A percentile compares a stretch with the other conserved stretches of the same genome.
Evolutionary conservation across 2,329 filamentous ascomycete genomes (phyloP).

Genomic region (Fusarium chlamydosporum): DNA sequence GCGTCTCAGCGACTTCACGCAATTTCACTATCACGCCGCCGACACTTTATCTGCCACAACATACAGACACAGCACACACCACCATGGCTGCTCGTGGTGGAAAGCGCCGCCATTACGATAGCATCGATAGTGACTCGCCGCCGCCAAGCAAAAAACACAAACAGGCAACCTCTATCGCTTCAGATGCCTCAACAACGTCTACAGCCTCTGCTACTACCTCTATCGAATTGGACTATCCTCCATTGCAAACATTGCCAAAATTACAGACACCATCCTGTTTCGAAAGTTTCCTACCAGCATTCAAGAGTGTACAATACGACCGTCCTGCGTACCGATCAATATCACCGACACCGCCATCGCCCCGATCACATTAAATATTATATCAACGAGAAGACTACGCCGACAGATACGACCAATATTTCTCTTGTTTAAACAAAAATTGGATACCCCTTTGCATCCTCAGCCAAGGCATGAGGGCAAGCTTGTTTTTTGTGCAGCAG

Average conservation of each 20-base stretch:
- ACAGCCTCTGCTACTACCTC: conserved; percentile 32
- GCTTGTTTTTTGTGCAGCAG: conserved; percentile 22
- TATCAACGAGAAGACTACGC: conserved; percentile 5
- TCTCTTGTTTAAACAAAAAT: conserved; percentile 27
- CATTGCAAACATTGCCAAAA: conserved; percentile 17
- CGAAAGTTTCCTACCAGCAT: conserved; percentile 41
- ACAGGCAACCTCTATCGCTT: conserved; percentile 47
- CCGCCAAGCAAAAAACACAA: conserved; percentile 49
- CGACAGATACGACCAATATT: conserved; percentile 25
- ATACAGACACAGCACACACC: conserved; percentile 19
- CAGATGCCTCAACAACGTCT: conserved; percentile 44
- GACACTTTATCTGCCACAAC: conserved; percentile 27
- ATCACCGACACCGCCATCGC: conserved; percentile 48
- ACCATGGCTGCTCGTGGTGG: conserved; percentile 43
- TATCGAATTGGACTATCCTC: conserved; percentile 34
- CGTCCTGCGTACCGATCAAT: conserved; percentile 39
- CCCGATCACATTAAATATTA: conserved; percentile 43
- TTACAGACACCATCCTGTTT: conserved; percentile 36
- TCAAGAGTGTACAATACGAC: conserved; percentile 46
- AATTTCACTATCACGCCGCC: conserved; percentile 28
- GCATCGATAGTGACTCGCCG: conserved; percentile 38
- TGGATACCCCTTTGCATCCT: conserved; percentile 41
- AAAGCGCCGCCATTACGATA: conserved; percentile 46
- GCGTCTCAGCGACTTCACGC: conserved; percentile 27
- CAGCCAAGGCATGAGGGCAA: conserved; percentile 25